A percentile compares a stretch with the other conserved stretches of the same genome.
Evolutionary conservation across 2,329 filamentous ascomycete species (phyloP).

Genomic region (Aspergillus udagawae): DNA sequence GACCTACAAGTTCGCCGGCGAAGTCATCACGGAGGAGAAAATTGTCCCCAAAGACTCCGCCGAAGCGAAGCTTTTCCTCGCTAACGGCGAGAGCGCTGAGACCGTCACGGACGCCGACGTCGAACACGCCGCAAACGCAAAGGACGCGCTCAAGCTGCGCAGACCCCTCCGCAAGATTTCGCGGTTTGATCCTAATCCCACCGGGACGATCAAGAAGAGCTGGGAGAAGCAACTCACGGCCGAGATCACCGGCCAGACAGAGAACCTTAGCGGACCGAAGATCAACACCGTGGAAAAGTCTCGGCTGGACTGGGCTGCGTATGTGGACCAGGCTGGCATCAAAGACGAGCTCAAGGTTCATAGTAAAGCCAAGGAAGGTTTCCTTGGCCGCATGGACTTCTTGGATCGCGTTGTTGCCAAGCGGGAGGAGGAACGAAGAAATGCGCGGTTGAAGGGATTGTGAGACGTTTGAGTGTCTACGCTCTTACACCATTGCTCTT

Average conservation of each 20-base stretch:
- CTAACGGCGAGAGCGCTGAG: constrained; percentile 37
- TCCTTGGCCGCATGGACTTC: constrained; percentile 60
- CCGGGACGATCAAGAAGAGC: constrained; percentile 40
- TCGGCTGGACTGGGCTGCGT: constrained; percentile 61
- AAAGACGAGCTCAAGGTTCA: constrained; percentile 59
- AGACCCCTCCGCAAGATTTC: constrained; percentile 42
- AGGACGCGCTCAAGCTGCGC: constrained; percentile 25
- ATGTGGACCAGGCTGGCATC: constrained; percentile 59
- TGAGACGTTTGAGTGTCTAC: constrained; percentile 10
- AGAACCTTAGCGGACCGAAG: constrained; percentile 49
- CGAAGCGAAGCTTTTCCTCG: constrained; percentile 53
- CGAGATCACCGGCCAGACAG: constrained; percentile 20
- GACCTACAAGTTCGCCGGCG: constrained; percentile 56
- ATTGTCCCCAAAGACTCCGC: constrained; percentile 50
- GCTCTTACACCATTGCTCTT: not conserved
- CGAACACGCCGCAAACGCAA: constrained; percentile 15
- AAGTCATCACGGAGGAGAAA: constrained; percentile 52
- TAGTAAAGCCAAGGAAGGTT: constrained; percentile 59
- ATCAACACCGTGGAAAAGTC: constrained; percentile 66
- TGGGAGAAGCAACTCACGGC: constrained; percentile 38
- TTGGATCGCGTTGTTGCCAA: constrained; percentile 55
- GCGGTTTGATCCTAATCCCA: constrained; percentile 45
- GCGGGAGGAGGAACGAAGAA: constrained; percentile 53
- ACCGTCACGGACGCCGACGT: constrained; percentile 22
- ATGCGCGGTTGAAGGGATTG: constrained; percentile 45